phyloP scores from a whole-genome alignment of 208 protist genomes.

The Trichomonas tenax region DNA sequence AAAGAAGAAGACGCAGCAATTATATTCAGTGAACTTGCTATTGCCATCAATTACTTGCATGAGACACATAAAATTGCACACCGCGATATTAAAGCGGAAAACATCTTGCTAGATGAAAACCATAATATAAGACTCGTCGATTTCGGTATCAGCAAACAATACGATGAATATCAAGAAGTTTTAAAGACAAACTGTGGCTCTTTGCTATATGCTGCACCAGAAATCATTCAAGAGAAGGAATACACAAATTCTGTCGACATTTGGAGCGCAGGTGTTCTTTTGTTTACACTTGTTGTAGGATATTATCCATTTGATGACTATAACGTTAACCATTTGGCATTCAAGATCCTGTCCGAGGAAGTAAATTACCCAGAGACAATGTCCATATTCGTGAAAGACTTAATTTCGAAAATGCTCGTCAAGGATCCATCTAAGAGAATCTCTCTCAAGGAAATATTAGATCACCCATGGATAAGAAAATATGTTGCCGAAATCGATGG shows the following conservation, averaged over 20 bases:
- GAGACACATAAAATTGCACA: background rate
- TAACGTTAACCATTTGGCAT: too few relatives aligned
- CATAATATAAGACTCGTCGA: background rate
- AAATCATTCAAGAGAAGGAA: background rate
- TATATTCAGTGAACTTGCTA: background rate
- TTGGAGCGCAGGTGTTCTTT: background rate
- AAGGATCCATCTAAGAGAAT: background rate
- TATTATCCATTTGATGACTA: background rate
- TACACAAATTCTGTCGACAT: background rate
- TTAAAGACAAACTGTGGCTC: background rate
- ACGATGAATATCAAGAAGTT: too few relatives aligned
- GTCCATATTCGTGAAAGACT: background rate
- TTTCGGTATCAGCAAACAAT: conserved; percentile 63
- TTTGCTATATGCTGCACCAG: background rate
- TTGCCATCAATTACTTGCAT: background rate
- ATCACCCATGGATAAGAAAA: background rate
- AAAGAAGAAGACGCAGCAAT: background rate
- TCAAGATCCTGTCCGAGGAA: background rate
- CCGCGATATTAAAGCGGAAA: background rate
- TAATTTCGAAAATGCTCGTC: background rate
- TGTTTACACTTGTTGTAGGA: background rate
- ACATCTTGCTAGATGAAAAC: background rate
- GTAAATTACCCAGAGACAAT: background rate
- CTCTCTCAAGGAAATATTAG: background rate
- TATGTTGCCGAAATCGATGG: too few relatives aligned